Base-by-base conservation (phyloP, 106 monocot genomes). In the Iris macrosiphon region DNA sequence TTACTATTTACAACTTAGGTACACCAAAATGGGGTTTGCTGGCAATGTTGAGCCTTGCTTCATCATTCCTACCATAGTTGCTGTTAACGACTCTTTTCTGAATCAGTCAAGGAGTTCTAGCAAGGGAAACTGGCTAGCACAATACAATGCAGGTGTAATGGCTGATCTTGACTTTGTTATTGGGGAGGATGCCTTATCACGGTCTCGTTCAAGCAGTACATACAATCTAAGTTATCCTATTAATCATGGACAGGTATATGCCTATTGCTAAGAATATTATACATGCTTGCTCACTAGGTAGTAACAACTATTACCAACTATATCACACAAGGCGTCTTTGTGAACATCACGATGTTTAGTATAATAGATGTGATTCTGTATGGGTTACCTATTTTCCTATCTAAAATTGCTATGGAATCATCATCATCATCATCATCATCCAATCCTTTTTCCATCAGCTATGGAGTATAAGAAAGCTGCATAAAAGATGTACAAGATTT, bases 21-120 rank as follows among this genome's bases (percentile, higher is more conserved):
- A 40, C 19, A 14, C 24, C 37, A 92, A 92, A 70, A 82, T 92
- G 81, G 91, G 91, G 52, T 92, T 86, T 82, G 85, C 91, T 64
- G 86, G 91, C 28, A 92, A 92, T 65, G 86, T 92, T 63, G 91
- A 92, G 55, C 91, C 91, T 33, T 82, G 85, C 82, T 92, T 92
- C 72, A 86, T 86, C 6, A 69, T 73, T 17, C 91, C 91, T 15
- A 92, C 91, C 23, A 82, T 92, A 40, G 91, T 92, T 42, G 91
- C 91, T 31, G 73, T 79, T 32, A 92, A 92, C 73, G 91, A 92
- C 30, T 76, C 91, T 19, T 82, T 92, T 60, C 53, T 74, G 15
- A 76, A 79, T 57, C 81, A 80, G 40, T 61, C 81, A 45, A 85
- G 77, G 47, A 61, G 53, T 71, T 62, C 77, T 31, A 68, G 60